Base-by-base conservation (phyloP, 2,329 filamentous ascomycete genomes). In the Myriosclerotinia curreyana region DNA sequence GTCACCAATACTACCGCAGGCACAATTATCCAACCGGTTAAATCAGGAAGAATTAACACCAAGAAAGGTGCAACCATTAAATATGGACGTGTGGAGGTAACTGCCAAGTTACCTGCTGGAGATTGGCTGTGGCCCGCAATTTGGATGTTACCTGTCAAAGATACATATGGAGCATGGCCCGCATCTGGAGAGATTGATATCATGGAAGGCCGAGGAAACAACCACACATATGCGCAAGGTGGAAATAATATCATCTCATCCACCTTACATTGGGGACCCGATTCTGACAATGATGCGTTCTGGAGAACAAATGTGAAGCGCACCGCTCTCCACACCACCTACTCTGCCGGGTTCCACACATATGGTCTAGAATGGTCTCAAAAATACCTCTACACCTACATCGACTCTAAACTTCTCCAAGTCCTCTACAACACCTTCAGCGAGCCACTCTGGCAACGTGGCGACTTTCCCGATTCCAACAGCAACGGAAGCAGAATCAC, bases 81-180 rank as follows among this genome's bases (percentile, higher is more conserved):
- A 76, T 96, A 90, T 74, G 91, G 91, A 55, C 88, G 90, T 51
- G 83, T 96, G 60, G 90, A 96, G 74, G 90, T 96, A 6, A 86
- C 83, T 1, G 91, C 91, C 34, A 88, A 88, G 76, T 78, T 95
- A 36, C 90, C 91, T 5, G 76, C 80, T 55, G 91, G 91, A 62
- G 91, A 95, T 77, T 95, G 91, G 91, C 82, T 96, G 14, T 95
- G 91, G 91, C 91, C 91, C 2, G 90, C 90, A n/a, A 94, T 96
- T 72, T 93, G 90, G 89, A 90, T 96, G 89, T 80, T 95, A 79
- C 91, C 91, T 1, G 85, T 85, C 54, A 80, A 87, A 51, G 81
- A 86, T 62, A 86, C 79, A 0, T 96, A 95, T 74, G 91, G 91
- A 1, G 71, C 81, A 1, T 96, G 91, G 91, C 91, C 91, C 1